These are phyloP conservation scores for Tulasnella sp. DNA, from an alignment of 768 basidiomycete species.

Conservation along the genomic window DNA sequence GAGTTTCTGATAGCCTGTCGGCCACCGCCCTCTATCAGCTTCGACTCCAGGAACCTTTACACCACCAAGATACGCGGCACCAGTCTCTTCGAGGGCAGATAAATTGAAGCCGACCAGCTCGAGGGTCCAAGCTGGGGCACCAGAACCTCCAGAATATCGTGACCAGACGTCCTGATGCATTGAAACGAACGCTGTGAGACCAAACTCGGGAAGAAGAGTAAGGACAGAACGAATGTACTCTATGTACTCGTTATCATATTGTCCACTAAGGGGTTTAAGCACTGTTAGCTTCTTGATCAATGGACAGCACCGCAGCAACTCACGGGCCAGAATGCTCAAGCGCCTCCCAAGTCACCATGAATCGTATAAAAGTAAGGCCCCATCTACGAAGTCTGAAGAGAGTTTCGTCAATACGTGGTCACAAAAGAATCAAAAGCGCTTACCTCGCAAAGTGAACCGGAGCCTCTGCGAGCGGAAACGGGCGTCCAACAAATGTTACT, in stretches of 20 bases:
- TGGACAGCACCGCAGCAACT: slow-evolving; percentile 26
- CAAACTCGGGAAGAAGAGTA: slow-evolving; percentile 55
- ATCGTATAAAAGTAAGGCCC: slow-evolving; percentile 80
- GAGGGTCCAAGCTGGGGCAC: slow-evolving; percentile 93
- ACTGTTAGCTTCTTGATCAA: background rate
- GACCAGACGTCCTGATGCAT: slow-evolving; percentile 97
- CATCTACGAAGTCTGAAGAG: slow-evolving; percentile 46
- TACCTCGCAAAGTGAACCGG: slow-evolving; percentile 64
- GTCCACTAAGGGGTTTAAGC: slow-evolving; percentile 33
- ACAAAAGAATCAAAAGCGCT: background rate
- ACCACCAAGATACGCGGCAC: slow-evolving; percentile 78
- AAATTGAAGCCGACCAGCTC: slow-evolving; percentile 78
- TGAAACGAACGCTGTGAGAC: slow-evolving; percentile 59
- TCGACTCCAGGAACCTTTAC: slow-evolving; percentile 62
- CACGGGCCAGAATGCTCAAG: slow-evolving; percentile 88
- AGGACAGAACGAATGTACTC: slow-evolving; percentile 60
- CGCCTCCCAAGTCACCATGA: slow-evolving; percentile 95
- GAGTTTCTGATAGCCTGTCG: slow-evolving; percentile 86
- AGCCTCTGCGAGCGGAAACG: slow-evolving; percentile 83
- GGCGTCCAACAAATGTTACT: slow-evolving; percentile 79
- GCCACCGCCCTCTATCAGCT: slow-evolving; percentile 77
- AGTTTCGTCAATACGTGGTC: background rate
- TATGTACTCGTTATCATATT: slow-evolving; percentile 76
- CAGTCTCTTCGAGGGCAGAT: slow-evolving; percentile 59
- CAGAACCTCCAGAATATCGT: slow-evolving; percentile 85